A percentile compares a stretch with the other conserved stretches of the same genome.
Conservation (phyloP, 2,329 filamentous ascomycete genomes). For the Fusarium agapanthi region DNA sequence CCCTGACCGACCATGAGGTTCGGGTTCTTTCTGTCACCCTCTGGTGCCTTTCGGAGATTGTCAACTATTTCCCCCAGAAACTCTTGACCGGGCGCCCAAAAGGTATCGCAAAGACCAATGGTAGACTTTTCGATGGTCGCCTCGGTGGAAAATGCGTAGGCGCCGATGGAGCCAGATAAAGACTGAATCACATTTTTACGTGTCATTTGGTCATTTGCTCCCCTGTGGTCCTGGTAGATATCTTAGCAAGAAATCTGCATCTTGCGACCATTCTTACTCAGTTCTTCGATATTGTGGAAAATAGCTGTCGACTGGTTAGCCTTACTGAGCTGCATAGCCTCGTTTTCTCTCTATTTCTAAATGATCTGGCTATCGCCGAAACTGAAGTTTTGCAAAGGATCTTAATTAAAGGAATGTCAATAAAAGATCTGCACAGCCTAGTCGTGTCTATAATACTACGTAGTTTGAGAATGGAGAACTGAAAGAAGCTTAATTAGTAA, state of each 20-base stretch:
- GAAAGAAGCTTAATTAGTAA: neutral
- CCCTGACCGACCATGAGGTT: neutral
- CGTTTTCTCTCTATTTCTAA: neutral
- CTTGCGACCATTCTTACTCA: neutral
- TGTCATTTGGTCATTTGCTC: accelerated
- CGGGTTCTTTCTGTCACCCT: neutral
- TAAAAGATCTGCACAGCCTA: neutral
- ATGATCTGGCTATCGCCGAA: neutral
- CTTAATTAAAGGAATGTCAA: neutral
- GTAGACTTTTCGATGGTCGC: neutral
- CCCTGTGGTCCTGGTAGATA: neutral
- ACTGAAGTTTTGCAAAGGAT: neutral
- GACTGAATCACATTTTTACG: neutral
- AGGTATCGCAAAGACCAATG: neutral
- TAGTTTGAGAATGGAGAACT: too few relatives aligned
- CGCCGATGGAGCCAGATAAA: neutral
- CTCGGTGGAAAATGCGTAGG: neutral
- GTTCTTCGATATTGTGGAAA: neutral
- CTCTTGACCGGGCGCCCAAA: neutral
- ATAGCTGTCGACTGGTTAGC: neutral
- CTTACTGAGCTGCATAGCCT: neutral
- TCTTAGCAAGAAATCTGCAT: neutral
- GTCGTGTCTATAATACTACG: accelerated
- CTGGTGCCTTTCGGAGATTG: neutral
- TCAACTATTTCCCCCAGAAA: neutral